Base-by-base conservation (phyloP, 495 filamentous ascomycete species). In the Corynascus novoguineensis region DNA sequence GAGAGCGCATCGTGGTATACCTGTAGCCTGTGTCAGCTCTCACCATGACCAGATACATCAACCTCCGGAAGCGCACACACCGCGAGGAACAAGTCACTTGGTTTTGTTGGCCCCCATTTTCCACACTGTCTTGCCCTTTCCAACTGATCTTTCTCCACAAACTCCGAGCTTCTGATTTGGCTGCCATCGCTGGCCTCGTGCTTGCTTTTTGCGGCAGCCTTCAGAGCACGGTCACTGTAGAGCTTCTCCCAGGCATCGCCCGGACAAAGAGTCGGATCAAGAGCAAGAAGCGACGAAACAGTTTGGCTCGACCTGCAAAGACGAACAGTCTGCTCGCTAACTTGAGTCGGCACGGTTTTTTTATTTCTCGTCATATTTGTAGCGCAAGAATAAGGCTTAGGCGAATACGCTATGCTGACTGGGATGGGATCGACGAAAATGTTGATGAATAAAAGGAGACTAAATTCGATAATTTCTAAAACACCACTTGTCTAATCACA, bases 1-100 rank as follows among this genome's bases (percentile, higher is more conserved):
- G 74, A 77, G 1, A 91, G 60, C 0, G 81, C 82, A 75, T 88
- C 85, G 57, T 86, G 78, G 60, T 83, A 90, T 3, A 86, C 74
- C 80, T 86, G 34, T 9, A 25, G 9, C 11, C 34, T 7, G n/a
- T 21, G 38, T 69, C 27, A 66, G 47, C 12, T 10, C 29, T 4
- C 6, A 19, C 15, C 37, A 0, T 17, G 22, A 0, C 11, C 11
- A n/a, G 41, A 48, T 5, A 45, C 0, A 21, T 14, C 27, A 6
- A 15, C 1, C 8, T 14, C 21, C 9, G 17, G 17, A 34, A 12
- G 19, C 65, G 54, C 41, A 81, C 66, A 55, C 41, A 83, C 83
- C 66, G 73, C 72, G 17, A 89, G 70, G 62, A 90, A 90, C 9
- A 90, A 69, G 41, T 84, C 76, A 61, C 85, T 86, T 0, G 86